Conservation (phyloP, 148 eudicot genomes). For the Talinum fruticosum region DNA sequence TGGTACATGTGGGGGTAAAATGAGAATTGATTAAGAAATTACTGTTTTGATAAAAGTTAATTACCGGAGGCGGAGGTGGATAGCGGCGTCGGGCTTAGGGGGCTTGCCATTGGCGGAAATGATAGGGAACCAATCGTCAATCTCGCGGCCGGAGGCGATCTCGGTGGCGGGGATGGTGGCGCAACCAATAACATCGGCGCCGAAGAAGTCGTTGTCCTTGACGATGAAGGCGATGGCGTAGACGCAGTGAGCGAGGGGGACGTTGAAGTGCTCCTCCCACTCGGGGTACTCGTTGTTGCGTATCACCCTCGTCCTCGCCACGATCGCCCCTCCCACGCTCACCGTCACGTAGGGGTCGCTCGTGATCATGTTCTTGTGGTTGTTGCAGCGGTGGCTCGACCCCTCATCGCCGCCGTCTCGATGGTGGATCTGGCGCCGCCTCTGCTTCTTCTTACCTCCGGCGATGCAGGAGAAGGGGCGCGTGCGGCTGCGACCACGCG, state of each 20-base stretch:
- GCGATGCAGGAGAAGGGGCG: constrained; percentile 9
- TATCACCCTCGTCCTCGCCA: constrained; percentile 78
- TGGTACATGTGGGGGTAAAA: too few species aligned
- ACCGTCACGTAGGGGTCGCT: constrained; percentile 97
- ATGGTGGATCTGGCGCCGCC: constrained; percentile 3
- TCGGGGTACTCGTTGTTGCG: constrained; percentile 50
- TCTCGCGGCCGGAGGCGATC: constrained; percentile 40
- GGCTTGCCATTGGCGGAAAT: constrained; percentile 44
- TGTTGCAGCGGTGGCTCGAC: neutral
- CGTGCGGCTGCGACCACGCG: constrained; percentile 37
- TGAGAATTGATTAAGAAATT: too few species aligned
- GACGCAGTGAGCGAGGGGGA: constrained; percentile 78
- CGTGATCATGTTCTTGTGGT: constrained; percentile 56
- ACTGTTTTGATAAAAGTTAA: too few species aligned
- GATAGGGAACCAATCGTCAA: constrained; percentile 74
- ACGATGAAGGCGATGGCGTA: constrained; percentile 54
- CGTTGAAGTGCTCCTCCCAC: constrained; percentile 72
- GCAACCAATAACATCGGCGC: constrained; percentile 72
- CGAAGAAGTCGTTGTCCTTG: constrained; percentile 79
- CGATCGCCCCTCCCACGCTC: constrained; percentile 64
- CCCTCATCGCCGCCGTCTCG: neutral
- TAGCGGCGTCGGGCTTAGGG: constrained; percentile 53
- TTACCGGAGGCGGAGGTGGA: constrained; percentile 35
- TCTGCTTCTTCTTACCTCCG: neutral
- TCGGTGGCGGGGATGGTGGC: constrained; percentile 47